phyloP scores from a whole-genome alignment of 2,329 filamentous ascomycete genomes.

The Sphaceloma murrayae region DNA sequence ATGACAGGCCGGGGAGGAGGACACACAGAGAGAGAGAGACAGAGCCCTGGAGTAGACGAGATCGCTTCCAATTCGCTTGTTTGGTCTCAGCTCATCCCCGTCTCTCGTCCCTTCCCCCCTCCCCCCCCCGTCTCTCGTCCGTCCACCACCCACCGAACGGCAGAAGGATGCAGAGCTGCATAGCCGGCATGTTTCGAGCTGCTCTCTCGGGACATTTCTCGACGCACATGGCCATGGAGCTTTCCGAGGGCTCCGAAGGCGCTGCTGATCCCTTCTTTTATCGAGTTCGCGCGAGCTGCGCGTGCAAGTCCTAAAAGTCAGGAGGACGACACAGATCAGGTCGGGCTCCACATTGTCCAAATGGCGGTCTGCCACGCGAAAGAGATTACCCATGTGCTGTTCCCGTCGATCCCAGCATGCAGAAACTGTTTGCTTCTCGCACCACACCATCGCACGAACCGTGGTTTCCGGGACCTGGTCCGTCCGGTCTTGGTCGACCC shows the following conservation, averaged over 20 bases:
- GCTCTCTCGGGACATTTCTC: conserved; percentile 11
- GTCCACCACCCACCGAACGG: not conserved
- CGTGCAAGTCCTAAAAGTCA: conserved; percentile 6
- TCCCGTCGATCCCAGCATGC: conserved; percentile 5
- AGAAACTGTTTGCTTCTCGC: conserved; percentile 8
- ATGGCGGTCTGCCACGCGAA: conserved; percentile 13
- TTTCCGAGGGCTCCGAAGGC: conserved; percentile 5
- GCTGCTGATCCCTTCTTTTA: conserved; percentile 6
- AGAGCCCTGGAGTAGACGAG: not conserved
- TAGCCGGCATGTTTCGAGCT: conserved; percentile 15
- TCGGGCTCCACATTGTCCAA: not conserved
- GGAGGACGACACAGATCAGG: conserved; percentile 4
- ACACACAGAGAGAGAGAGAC: not conserved
- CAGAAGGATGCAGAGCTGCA: conserved; percentile 6
- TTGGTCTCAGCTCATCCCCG: not conserved
- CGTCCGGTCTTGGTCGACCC: conserved; percentile 11
- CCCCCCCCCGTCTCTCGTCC: too few species aligned
- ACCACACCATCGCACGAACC: conserved; percentile 14
- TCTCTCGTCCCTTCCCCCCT: too few species aligned
- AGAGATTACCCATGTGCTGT: conserved; percentile 14
- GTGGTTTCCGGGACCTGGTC: conserved; percentile 14
- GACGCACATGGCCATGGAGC: not conserved
- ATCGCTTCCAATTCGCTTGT: not conserved
- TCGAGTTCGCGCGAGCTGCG: not conserved
- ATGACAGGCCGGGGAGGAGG: not conserved